These are phyloP conservation scores for Zalerion maritima DNA, from an alignment of 495 filamentous ascomycete genomes.

Conservation along the genomic window DNA sequence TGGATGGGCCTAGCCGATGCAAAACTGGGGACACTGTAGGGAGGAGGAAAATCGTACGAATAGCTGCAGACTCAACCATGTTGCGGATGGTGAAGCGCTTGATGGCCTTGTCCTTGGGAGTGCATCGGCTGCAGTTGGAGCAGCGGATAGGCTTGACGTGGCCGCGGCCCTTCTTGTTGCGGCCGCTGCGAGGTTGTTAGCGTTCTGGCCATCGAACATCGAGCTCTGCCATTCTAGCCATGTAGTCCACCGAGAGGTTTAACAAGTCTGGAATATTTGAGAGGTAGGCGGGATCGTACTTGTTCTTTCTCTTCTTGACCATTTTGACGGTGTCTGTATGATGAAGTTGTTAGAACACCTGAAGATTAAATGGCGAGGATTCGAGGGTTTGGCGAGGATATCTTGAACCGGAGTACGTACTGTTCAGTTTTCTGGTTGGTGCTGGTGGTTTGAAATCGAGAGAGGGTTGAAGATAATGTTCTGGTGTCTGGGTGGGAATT, in stretches of 20 bases:
- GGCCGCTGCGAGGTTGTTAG: slow-evolving; percentile 48
- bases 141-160: slow-evolving; percentile 99
- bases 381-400: no score
- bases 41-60: slow-evolving; percentile 58
- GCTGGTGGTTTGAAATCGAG: no score
- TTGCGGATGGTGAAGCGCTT: slow-evolving; percentile 99
- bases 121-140: slow-evolving; percentile 99
- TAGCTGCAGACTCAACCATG: slow-evolving; percentile 99
- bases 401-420: no score
- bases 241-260: slow-evolving; percentile 4
- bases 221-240: not conserved
- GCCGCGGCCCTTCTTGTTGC: slow-evolving; percentile 99
- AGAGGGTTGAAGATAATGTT: no score
- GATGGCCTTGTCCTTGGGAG: slow-evolving; percentile 99
- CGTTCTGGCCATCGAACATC: slow-evolving; percentile 2
- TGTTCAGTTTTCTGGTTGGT: no score
- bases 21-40: not conserved
- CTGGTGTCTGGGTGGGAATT: no score
- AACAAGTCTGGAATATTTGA: not conserved
- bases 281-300: slow-evolving; percentile 39
- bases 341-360: no score
- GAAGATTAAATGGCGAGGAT: no score
- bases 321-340: slow-evolving; percentile 65
- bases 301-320: slow-evolving; percentile 99
- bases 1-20: not conserved